phyloP scores from a whole-genome alignment of 495 filamentous ascomycete species.

The Podospora conica region DNA sequence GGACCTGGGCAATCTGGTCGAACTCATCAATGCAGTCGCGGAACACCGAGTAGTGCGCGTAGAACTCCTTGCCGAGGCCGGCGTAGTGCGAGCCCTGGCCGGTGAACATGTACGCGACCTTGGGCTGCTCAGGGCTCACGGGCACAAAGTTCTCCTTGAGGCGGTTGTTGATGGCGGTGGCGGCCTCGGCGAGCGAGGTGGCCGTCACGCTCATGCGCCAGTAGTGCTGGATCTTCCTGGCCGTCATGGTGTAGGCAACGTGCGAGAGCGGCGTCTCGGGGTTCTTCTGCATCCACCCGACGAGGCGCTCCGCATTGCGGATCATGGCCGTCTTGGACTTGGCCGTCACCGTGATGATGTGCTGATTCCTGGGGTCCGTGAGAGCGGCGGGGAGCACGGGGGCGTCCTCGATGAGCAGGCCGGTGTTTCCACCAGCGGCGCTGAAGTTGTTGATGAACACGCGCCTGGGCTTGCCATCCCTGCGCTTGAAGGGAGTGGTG shows the following conservation, averaged over 20 bases:
- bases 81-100: slow-evolving; percentile 62
- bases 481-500: slow-evolving; percentile 59
- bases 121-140: slow-evolving; percentile 41
- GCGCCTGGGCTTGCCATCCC: slow-evolving; percentile 51
- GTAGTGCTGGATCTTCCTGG: slow-evolving; percentile 75
- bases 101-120: slow-evolving; percentile 64
- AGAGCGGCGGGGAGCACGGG: slow-evolving; percentile 25
- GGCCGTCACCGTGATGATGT: slow-evolving; percentile 53
- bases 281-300: slow-evolving; percentile 48
- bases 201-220: slow-evolving; percentile 61
- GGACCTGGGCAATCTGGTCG: slow-evolving; percentile 59
- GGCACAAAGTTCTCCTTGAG: slow-evolving; percentile 44
- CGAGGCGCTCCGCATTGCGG: slow-evolving; percentile 44
- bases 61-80: slow-evolving; percentile 68
- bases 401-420: slow-evolving; percentile 55
- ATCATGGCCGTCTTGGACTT: slow-evolving; percentile 53
- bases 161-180: slow-evolving; percentile 35
- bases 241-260: slow-evolving; percentile 77
- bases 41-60: slow-evolving; percentile 60
- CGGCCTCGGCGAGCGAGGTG: slow-evolving; percentile 41
- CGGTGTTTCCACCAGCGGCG: slow-evolving; percentile 63
- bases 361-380: slow-evolving; percentile 44
- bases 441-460: slow-evolving; percentile 69
- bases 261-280: slow-evolving; percentile 46
- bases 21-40: slow-evolving; percentile 63